Evolutionary conservation across 1,284 basidiomycete species (phyloP), one percentile per base, ranked within the genome.

Genomic region (Anthracocystis panici-leucophaei): DNA sequence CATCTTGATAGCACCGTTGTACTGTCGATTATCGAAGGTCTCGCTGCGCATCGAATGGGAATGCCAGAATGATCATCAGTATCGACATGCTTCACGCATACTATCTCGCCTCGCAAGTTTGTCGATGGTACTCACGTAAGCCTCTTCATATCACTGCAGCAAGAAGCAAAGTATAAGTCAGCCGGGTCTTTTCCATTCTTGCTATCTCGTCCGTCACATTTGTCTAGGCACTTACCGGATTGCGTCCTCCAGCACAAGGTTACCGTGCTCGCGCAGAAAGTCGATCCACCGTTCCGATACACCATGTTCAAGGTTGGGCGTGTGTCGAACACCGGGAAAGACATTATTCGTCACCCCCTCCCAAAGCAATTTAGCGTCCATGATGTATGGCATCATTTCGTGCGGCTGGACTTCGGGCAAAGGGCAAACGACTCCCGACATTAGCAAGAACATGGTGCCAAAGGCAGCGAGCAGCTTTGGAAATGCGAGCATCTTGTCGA

Each of bases 281-380:
- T 59, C 42, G 14, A 56, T 38, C 66, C 66, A 69, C 0, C 57
- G 46, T 1, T 20, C 31, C 1, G 57, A 56, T 23, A 69, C 60
- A 7, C 66, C 66, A 6, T 48, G 2, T 0, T 56, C 52, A 18
- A 41, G 33, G 35, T 64, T 69, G 20, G 52, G n/a, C n/a, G 51
- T 29, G 44, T 69, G 61, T 21, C 9, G 46, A 11, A 49, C 14
- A 9, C 66, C 60, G 16, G 66, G 66, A n/a, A 69, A 48, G 25
- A 63, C 35, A 10, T 49, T 63, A 35, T 12, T 55, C 6, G 52
- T 44, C 18, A 69, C 60, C 25, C 23, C 42, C n/a, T 55, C 5
- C 66, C 66, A 69, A 3, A 69, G 57, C 9, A 23, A 20, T 12
- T 31, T 50, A 25, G 52, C 66, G 14, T 64, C 60, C 21, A 27